Evolutionary conservation across 768 basidiomycete genomes (phyloP).

Genomic region (Russula earlei): DNA sequence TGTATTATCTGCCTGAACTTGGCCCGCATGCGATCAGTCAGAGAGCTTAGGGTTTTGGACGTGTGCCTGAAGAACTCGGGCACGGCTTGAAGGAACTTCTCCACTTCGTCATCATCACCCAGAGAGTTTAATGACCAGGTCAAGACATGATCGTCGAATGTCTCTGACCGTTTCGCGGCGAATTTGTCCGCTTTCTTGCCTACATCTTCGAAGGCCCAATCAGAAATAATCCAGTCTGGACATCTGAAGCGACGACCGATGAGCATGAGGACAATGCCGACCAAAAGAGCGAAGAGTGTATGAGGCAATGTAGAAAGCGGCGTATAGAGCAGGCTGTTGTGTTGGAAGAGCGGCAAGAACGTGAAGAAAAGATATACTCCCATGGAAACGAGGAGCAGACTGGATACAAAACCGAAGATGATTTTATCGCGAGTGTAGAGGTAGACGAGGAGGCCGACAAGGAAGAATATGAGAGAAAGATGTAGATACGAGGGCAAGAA

Average conservation of each 20-base stretch:
- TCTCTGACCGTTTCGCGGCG: not conserved
- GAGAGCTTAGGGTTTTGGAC: fast-evolving
- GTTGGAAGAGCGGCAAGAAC: not conserved
- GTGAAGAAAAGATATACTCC: not conserved
- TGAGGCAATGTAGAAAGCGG: not conserved
- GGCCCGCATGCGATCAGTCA: not conserved
- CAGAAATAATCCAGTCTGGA: too few relatives aligned
- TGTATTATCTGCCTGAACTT: not conserved
- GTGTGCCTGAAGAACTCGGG: not conserved
- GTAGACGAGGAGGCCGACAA: not conserved
- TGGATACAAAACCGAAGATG: not conserved
- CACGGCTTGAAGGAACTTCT: not conserved
- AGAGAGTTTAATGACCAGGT: not conserved
- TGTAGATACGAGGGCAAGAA: not conserved
- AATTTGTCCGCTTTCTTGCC: not conserved
- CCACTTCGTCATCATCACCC: not conserved
- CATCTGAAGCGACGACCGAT: not conserved
- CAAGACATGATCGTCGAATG: not conserved
- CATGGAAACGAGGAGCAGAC: not conserved
- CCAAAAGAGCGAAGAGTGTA: not conserved
- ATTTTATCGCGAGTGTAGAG: not conserved
- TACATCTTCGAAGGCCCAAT: not conserved
- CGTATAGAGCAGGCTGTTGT: not conserved
- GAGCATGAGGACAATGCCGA: not conserved
- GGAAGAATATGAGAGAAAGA: not conserved